Evolutionary conservation across 164 flowering plant species (phyloP).

Genomic region (Vitis amurensis): DNA sequence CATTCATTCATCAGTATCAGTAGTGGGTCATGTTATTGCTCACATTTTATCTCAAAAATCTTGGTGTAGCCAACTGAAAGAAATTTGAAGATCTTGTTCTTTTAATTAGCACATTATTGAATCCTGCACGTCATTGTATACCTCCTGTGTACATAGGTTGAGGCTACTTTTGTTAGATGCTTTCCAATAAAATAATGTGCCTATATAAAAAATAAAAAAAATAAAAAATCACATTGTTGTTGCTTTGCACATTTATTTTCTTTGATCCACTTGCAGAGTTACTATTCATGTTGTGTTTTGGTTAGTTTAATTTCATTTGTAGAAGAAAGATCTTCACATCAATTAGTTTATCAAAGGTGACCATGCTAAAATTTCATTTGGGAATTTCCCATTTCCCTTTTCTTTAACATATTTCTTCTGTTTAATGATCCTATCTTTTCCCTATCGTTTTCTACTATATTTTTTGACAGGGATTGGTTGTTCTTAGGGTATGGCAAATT

Average conservation of each 20-base stretch:
- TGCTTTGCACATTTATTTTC: not conserved
- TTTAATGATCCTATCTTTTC: slow-evolving; percentile 4
- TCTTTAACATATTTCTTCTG: not conserved
- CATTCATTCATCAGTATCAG: too few relatives aligned
- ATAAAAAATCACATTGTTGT: not conserved
- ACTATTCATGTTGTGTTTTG: not conserved
- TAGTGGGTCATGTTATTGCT: too few relatives aligned
- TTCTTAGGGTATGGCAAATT: slow-evolving; percentile 51
- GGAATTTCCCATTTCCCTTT: not conserved
- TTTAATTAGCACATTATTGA: too few relatives aligned
- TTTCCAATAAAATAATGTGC: too few relatives aligned
- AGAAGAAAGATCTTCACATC: not conserved
- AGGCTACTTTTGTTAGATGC: too few relatives aligned
- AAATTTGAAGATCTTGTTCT: too few relatives aligned
- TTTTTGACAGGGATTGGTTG: slow-evolving; percentile 25
- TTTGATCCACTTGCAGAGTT: not conserved
- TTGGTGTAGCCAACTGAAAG: too few relatives aligned
- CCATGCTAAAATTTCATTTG: too few relatives aligned
- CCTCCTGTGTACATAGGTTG: too few relatives aligned
- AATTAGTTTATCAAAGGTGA: not conserved
- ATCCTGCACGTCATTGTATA: too few relatives aligned
- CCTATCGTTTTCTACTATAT: not conserved
- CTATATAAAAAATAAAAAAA: too few relatives aligned
- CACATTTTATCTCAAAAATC: too few relatives aligned
- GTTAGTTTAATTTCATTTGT: not conserved